phyloP scores from a whole-genome alignment of 2,329 filamentous ascomycete species.

The Corinectria fuckeliana region DNA sequence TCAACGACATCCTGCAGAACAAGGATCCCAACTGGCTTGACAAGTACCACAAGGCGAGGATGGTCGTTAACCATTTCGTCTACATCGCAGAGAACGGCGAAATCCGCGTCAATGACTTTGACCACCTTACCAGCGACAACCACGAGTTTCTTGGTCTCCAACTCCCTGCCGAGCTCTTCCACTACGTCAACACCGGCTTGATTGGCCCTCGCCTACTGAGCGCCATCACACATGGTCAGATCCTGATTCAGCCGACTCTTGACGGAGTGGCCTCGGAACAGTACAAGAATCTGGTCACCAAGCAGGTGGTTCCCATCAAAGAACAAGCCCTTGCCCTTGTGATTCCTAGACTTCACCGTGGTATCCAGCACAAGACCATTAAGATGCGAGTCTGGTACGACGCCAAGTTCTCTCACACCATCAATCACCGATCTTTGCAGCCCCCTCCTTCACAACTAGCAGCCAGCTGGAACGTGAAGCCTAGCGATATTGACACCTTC shows the following conservation, averaged over 20 bases:
- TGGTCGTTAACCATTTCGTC: constrained; percentile 87
- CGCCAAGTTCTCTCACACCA: constrained; percentile 68
- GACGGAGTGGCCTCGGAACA: constrained; percentile 81
- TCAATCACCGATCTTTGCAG: constrained; percentile 64
- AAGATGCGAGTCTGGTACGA: constrained; percentile 86
- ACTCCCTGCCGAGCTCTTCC: constrained; percentile 86
- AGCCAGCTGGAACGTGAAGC: constrained; percentile 76
- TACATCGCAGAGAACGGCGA: constrained; percentile 80
- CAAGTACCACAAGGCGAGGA: constrained; percentile 83
- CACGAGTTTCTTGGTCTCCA: constrained; percentile 91
- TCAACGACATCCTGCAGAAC: constrained; percentile 77
- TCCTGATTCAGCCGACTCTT: constrained; percentile 81
- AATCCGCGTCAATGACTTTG: constrained; percentile 75
- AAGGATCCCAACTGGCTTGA: constrained; percentile 80
- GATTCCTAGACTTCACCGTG: constrained; percentile 80
- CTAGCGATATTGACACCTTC: constrained; percentile 58
- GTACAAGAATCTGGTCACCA: constrained; percentile 80
- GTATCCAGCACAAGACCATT: constrained; percentile 81
- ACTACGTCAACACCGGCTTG: constrained; percentile 85
- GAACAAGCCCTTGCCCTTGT: constrained; percentile 80
- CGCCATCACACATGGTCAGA: constrained; percentile 80
- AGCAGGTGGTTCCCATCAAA: constrained; percentile 75
- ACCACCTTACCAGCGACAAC: constrained; percentile 79
- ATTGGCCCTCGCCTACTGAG: constrained; percentile 80
- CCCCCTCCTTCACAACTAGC: constrained; percentile 55